Conservation (phyloP, 257 asterid species). For the Solanum piurae region DNA sequence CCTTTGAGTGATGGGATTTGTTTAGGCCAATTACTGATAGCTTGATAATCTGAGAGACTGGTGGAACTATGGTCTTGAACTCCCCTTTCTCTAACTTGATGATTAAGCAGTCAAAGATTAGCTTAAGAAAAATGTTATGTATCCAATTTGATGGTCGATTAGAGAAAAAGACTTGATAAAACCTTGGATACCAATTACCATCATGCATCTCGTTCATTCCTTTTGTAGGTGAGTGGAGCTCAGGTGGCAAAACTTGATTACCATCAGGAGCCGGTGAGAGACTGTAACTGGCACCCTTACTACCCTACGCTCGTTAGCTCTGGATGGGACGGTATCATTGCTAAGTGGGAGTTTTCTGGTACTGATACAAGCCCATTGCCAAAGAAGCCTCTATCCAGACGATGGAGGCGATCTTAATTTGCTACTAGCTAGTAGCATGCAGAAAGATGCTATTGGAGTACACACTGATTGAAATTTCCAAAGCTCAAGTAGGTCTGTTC, state of each 20-base stretch:
- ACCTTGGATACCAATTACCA: neutral
- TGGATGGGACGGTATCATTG: slow-evolving; percentile 76
- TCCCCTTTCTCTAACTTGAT: neutral
- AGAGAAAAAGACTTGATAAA: neutral
- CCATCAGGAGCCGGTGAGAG: slow-evolving; percentile 72
- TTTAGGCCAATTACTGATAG: neutral
- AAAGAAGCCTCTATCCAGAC: slow-evolving; percentile 15
- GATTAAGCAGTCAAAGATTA: neutral
- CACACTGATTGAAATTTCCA: neutral
- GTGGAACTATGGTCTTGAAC: neutral
- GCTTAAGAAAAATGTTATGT: neutral
- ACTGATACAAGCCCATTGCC: slow-evolving; percentile 15
- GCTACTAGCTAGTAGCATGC: slow-evolving; percentile 20
- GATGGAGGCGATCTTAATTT: slow-evolving; percentile 18
- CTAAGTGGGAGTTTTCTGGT: slow-evolving; percentile 80
- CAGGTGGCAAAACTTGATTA: slow-evolving; percentile 59
- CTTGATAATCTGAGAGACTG: neutral
- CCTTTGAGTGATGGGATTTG: neutral
- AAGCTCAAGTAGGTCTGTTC: neutral
- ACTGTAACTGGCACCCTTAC: slow-evolving; percentile 93
- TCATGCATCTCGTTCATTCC: neutral
- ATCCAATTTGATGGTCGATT: neutral
- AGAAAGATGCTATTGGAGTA: neutral
- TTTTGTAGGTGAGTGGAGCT: slow-evolving; percentile 48
- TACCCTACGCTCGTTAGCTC: slow-evolving; percentile 76